Percentiles rank a stretch among this genome's conserved stretches.
These are phyloP conservation scores for Globisporangium viniferum DNA, from an alignment of 352 stramenopile species.

Conservation along the genomic window DNA sequence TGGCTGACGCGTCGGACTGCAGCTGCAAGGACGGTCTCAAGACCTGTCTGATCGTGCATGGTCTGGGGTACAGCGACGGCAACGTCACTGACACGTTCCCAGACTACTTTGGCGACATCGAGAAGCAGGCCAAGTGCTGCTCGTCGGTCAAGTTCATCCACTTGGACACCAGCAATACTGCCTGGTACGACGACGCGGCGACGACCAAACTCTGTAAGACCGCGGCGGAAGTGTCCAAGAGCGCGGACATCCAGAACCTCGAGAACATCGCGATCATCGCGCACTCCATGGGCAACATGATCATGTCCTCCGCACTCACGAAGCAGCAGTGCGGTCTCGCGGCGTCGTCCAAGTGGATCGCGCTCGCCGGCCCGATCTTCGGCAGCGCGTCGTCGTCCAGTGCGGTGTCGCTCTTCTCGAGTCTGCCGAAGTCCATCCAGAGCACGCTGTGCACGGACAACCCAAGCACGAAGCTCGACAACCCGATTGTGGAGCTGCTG, in stretches of 20 bases:
- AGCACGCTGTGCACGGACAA: conserved; percentile 20
- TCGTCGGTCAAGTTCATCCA: conserved; percentile 30
- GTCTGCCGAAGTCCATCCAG: conserved; percentile 10
- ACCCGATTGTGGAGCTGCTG: conserved; percentile 14
- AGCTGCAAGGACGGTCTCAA: conserved; percentile 20
- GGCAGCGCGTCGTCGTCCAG: conserved; percentile 25
- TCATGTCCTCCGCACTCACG: conserved; percentile 23
- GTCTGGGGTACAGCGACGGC: conserved; percentile 16
- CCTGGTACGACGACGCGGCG: conserved; percentile 25
- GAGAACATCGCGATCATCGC: conserved; percentile 31
- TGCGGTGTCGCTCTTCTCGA: conserved; percentile 17
- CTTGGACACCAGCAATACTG: conserved; percentile 21
- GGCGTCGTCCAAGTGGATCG: conserved; percentile 36
- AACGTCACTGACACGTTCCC: conserved; percentile 13
- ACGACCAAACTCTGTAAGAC: conserved; percentile 22
- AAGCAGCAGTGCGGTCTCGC: conserved; percentile 26
- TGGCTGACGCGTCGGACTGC: conserved; percentile 12
- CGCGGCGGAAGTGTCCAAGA: conserved; percentile 13
- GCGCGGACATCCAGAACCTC: conserved; percentile 16
- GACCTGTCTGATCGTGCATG: conserved; percentile 32
- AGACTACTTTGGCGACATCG: conserved; percentile 23
- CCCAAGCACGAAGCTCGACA: conserved; percentile 9
- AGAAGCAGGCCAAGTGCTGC: conserved; percentile 29
- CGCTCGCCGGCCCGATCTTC: conserved; percentile 32
- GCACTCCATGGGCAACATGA: conserved; percentile 54